phyloP scores from a whole-genome alignment of 169 alveolate genomes.

The Plasmodium sp. region DNA sequence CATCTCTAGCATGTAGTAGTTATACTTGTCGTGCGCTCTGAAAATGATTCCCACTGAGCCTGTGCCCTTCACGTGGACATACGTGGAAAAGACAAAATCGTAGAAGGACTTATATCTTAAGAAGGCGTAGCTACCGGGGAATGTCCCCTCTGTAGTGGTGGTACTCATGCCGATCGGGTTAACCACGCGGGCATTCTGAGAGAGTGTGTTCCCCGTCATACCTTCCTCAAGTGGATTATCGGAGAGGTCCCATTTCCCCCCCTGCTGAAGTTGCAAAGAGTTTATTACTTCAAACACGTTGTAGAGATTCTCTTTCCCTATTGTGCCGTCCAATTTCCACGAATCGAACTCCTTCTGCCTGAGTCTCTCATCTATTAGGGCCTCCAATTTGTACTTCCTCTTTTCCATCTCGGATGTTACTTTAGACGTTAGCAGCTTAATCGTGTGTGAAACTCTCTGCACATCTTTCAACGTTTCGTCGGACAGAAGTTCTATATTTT shows the following conservation, averaged over 20 bases:
- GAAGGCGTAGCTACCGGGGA: constrained; percentile 80
- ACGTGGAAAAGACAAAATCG: constrained; percentile 79
- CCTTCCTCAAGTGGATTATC: constrained; percentile 72
- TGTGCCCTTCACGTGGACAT: constrained; percentile 79
- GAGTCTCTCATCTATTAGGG: constrained; percentile 44
- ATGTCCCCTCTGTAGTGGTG: constrained; percentile 25
- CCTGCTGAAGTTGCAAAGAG: constrained; percentile 53
- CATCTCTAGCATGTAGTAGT: constrained; percentile 84
- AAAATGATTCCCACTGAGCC: constrained; percentile 86
- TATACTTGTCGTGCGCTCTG: constrained; percentile 82
- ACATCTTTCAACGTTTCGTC: constrained; percentile 74
- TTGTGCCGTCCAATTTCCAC: constrained; percentile 12
- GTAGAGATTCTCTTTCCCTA: constrained; percentile 1
- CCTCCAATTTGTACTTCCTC: constrained; percentile 59
- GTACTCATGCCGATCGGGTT: not conserved
- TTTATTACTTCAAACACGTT: constrained; percentile 37
- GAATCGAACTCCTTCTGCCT: constrained; percentile 68
- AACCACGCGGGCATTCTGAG: constrained; percentile 73
- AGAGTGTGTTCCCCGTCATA: constrained; percentile 25
- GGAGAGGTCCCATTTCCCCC: constrained; percentile 75
- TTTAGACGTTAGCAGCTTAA: constrained; percentile 57
- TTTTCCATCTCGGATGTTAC: constrained; percentile 60
- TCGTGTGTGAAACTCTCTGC: constrained; percentile 41
- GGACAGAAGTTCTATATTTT: constrained; percentile 66
- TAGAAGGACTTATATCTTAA: constrained; percentile 80